These are phyloP conservation scores for Pythium scleroteichum DNA, from an alignment of 352 stramenopile species.

Conservation along the genomic window DNA sequence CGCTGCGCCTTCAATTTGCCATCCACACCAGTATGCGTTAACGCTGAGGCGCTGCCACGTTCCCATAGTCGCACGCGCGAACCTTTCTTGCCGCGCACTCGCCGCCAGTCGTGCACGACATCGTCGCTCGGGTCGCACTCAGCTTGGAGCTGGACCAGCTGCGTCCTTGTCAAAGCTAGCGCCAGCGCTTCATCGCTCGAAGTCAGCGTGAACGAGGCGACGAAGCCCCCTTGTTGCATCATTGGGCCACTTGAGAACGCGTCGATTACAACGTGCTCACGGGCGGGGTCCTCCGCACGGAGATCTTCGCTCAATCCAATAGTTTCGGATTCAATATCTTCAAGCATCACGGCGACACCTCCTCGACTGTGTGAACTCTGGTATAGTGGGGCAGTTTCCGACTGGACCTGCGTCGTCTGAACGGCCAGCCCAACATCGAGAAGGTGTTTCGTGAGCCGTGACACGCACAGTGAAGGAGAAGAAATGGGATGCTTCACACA, in stretches of 20 bases:
- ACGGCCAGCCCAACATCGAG: too few species aligned
- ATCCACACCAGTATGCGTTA: constrained; percentile 12
- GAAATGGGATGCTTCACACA: not conserved
- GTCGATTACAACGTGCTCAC: not conserved
- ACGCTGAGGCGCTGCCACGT: constrained; percentile 32
- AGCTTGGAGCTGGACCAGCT: constrained; percentile 22
- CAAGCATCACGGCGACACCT: constrained; percentile 2
- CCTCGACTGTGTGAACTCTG: too few species aligned
- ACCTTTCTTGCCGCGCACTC: constrained; percentile 33
- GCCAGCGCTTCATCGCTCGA: constrained; percentile 9
- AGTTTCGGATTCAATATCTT: constrained; percentile 21
- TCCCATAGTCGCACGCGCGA: constrained; percentile 53
- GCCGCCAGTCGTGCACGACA: constrained; percentile 22
- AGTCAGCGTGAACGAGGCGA: constrained; percentile 27
- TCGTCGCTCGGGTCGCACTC: constrained; percentile 25
- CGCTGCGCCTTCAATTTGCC: constrained; percentile 4
- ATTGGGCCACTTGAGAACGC: not conserved
- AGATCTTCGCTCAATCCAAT: constrained; percentile 22
- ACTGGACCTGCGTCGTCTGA: too few species aligned
- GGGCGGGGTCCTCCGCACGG: constrained; percentile 16
- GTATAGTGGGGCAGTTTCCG: too few species aligned
- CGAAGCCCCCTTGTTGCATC: constrained; percentile 20
- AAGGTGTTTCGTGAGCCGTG: not conserved
- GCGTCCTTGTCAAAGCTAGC: constrained; percentile 9
- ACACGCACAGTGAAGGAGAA: not conserved